These are phyloP conservation scores for Penstemon davidsonii DNA, from an alignment of 257 asterid species.

Conservation along the genomic window DNA sequence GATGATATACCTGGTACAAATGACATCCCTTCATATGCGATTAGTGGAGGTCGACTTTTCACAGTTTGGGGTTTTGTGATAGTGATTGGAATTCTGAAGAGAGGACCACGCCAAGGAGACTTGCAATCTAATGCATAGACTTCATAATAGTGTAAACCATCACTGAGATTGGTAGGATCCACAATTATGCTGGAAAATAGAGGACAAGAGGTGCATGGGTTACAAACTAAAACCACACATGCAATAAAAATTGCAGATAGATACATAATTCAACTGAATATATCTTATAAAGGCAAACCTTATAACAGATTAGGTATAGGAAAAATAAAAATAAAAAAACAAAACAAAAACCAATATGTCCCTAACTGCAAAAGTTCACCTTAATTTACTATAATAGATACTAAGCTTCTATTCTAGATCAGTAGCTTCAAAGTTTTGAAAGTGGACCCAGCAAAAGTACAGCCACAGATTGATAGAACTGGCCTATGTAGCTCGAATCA, in stretches of 20 bases:
- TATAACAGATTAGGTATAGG: neutral
- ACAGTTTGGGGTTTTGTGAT: conserved; percentile 80
- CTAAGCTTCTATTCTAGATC: neutral
- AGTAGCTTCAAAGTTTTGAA: conserved; percentile 21
- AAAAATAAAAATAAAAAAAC: neutral
- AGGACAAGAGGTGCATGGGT: conserved; percentile 27
- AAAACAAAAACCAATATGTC: conserved; percentile 8
- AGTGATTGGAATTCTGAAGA: conserved; percentile 89
- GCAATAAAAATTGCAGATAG: conserved; percentile 2
- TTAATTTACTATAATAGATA: conserved; percentile 7
- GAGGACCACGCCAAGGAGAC: conserved; percentile 98
- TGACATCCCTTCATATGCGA: conserved; percentile 63
- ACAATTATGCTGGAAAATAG: conserved; percentile 73
- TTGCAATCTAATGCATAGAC: conserved; percentile 80
- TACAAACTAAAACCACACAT: conserved; percentile 19
- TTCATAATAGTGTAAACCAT: conserved; percentile 94
- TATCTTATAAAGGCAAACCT: conserved; percentile 19
- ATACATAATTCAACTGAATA: conserved; percentile 5
- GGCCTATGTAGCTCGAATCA: neutral
- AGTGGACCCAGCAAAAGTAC: conserved; percentile 10
- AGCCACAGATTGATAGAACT: conserved; percentile 7
- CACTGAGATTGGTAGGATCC: conserved; percentile 76
- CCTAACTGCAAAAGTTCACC: conserved; percentile 12
- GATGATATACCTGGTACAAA: conserved; percentile 72
- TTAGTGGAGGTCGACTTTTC: conserved; percentile 65